These are phyloP conservation scores for Calonectria leucothoes DNA, from an alignment of 2,329 filamentous ascomycete genomes.

Conservation along the genomic window DNA sequence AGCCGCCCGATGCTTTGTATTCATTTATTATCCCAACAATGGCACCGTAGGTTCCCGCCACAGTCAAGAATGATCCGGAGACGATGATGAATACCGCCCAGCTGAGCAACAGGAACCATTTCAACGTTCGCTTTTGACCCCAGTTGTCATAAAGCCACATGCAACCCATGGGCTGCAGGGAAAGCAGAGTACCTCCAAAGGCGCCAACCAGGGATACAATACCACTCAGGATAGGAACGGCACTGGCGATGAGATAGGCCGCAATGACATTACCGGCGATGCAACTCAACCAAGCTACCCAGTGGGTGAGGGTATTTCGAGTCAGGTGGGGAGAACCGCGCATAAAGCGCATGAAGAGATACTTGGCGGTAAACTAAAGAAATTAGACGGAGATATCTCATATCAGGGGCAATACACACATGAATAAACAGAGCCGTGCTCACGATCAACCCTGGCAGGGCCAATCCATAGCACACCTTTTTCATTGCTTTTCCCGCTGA, in stretches of 20 bases:
- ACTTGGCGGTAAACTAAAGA: constrained; percentile 27
- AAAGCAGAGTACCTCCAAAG: constrained; percentile 40
- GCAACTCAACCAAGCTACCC: constrained; percentile 42
- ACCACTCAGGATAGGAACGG: neutral
- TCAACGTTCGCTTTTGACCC: constrained; percentile 7
- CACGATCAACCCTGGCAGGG: constrained; percentile 40
- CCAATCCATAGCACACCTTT: constrained; percentile 55
- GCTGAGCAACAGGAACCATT: neutral
- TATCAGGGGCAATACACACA: constrained; percentile 26
- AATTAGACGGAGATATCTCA: neutral
- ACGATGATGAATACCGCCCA: neutral
- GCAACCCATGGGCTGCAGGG: constrained; percentile 45
- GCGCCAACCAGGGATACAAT: constrained; percentile 43
- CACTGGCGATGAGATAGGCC: constrained; percentile 36
- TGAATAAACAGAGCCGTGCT: constrained; percentile 37
- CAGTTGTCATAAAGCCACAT: constrained; percentile 59
- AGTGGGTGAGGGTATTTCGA: constrained; percentile 39
- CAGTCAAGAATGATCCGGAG: neutral
- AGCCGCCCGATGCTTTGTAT: neutral
- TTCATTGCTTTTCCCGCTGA: constrained; percentile 54
- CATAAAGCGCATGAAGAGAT: constrained; percentile 41
- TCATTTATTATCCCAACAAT: constrained; percentile 3
- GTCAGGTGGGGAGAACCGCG: constrained; percentile 42
- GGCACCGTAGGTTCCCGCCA: constrained; percentile 1
- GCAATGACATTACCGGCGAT: constrained; percentile 24